Evolutionary conservation across 352 stramenopile species (phyloP), one percentile per base, ranked within the genome.

Genomic region (Pythium grandisporangium): DNA sequence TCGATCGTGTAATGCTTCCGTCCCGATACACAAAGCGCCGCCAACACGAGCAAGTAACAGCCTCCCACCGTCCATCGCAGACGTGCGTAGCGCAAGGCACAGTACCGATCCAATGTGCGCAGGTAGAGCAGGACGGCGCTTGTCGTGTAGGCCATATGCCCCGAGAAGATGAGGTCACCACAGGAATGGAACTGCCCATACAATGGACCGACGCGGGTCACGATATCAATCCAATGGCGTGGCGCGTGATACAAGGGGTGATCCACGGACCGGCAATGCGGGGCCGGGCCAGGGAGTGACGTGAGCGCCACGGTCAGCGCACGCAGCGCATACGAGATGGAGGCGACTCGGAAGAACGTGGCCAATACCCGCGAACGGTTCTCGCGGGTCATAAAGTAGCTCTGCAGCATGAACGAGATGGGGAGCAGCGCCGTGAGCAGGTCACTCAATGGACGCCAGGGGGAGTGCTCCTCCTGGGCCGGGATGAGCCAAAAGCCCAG

Each of bases 1-100:
- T 73, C 62, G 23, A 73, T 58, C 3, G 55, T 63, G 39, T 73
- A 73, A 47, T 73, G 58, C 32, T 70, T 70, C 25, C 59, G 63
- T 0, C 55, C 55, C 2, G 63, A 51, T 30, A 73, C 41, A 30
- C 55, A 66, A 6, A 73, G 56, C 20, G 42, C 53, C 3, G 59
- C 60, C 22, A 70, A 42, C 12, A 40, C 37, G 16, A 51, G 17
- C 35, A 73, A 35, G 38, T 70, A 73, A 4, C 37, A 22, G n/a
- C 45, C 38, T 7, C 55, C 63, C 7, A 64, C n/a, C 21, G 49
- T 17, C 48, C 59, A 70, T 17, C 55, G 49, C 17, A 54, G 32
- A 22, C 29, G 24, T 2, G 63, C 63, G 34, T 45, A 54, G 14
- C 48, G 45, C 13, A 19, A 12, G 22, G 57, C 55, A n/a, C n/a